Evolutionary conservation across 1,284 basidiomycete genomes (phyloP), one percentile per base, ranked within the genome.

Genomic region (Ustilago nuda): DNA sequence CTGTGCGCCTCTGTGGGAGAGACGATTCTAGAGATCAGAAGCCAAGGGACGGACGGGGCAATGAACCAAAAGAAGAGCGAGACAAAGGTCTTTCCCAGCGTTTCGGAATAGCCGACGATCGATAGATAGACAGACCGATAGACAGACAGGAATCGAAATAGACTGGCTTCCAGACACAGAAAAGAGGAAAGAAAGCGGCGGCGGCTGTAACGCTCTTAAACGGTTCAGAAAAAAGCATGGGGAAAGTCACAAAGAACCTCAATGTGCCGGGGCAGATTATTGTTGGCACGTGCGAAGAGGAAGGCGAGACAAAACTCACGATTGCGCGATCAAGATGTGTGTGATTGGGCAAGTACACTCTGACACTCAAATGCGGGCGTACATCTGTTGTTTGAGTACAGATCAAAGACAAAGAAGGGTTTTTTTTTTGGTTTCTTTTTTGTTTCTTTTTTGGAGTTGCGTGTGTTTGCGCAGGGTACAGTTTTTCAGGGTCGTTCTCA

Each of bases 341-440:
- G 36, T 37, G 36, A 37, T 3, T 37, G 36, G 13, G 39, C 39
- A 17, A 17, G 15, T 11, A 41, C 12, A 41, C 39, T 41, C 1
- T 27, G 23, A 41, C 39, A 41, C 39, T 41, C 39, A 23, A n/a
- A 52, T 33, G 50, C 39, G 54, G 54, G 54, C 37, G 54, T 43
- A 39, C 54, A 23, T 56, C 23, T 54, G 33, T 35, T 32, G 50
- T 52, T 27, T 50, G 46, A 37, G 36, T 2, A 23, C 23, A 23
- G 23, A 23, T 23, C 23, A 23, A 23, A 23, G 23, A 23, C 23
- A 23, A 23, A 23, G 23, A 23, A 23, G 23, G 23, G 23, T 2
- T 27, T 3, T 27, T 27, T 27, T 27, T 27, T 27, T 27, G 0
- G 3, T 27, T 2, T 23, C 1, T 2, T 23, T 23, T 23, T 23